Evolutionary conservation across 2,329 filamentous ascomycete genomes (phyloP).

Genomic region (Blastomyces parvus): DNA sequence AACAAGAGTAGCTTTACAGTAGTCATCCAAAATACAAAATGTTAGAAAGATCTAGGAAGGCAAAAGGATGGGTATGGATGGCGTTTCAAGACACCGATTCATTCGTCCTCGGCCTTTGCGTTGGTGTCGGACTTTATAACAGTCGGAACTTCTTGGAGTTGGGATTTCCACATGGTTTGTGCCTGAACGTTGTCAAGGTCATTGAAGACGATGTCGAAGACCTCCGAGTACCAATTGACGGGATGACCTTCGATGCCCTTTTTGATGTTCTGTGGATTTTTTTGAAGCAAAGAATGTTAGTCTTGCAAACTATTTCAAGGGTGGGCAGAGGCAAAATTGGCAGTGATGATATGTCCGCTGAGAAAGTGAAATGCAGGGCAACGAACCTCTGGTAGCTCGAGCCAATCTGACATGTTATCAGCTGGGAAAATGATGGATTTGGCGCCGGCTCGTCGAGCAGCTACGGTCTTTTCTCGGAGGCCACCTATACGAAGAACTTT

Average conservation of each 20-base stretch:
- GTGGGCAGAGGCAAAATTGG: not conserved
- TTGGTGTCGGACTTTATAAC: constrained; percentile 30
- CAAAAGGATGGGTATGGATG: not conserved
- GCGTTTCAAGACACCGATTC: not conserved
- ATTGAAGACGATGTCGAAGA: constrained; percentile 86
- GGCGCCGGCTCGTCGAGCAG: constrained; percentile 81
- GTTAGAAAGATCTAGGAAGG: not conserved
- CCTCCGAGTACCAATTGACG: constrained; percentile 86
- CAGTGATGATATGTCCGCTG: not conserved
- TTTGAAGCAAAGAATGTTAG: not conserved
- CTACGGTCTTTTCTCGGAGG: constrained; percentile 92
- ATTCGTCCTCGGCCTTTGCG: constrained; percentile 8
- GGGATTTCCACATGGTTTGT: constrained; percentile 61
- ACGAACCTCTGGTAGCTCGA: constrained; percentile 89
- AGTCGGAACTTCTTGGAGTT: constrained; percentile 44
- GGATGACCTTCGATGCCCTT: constrained; percentile 85
- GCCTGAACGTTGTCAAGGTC: constrained; percentile 63
- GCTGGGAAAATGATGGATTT: constrained; percentile 89
- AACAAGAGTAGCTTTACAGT: not conserved
- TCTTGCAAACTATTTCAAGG: not conserved
- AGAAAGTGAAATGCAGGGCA: constrained; percentile 6
- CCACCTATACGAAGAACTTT: constrained; percentile 95
- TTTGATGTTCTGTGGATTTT: constrained; percentile 74
- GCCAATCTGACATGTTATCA: constrained; percentile 94
- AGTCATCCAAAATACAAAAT: not conserved